Evolutionary conservation across 2,329 filamentous ascomycete genomes (phyloP).

Genomic region (Bertia moriformis): DNA sequence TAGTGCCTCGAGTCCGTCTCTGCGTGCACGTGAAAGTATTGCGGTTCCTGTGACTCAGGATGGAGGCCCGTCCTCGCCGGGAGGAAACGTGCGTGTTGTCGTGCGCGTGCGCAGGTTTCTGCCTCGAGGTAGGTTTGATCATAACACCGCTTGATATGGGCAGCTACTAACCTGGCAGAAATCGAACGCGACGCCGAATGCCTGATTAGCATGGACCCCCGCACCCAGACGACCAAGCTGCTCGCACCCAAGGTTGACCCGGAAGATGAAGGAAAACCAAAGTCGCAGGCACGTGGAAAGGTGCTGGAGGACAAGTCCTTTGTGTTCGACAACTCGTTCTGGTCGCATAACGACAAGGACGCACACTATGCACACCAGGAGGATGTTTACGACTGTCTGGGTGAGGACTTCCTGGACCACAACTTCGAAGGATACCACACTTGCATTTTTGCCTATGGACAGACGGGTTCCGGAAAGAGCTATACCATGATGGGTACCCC

Average conservation of each 20-base stretch:
- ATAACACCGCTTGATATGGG: not conserved
- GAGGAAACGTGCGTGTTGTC: not conserved
- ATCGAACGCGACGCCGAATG: constrained; percentile 68
- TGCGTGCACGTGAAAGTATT: not conserved
- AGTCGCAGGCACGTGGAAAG: constrained; percentile 54
- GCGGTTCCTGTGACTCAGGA: not conserved
- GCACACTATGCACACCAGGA: constrained; percentile 82
- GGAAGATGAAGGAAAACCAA: constrained; percentile 34
- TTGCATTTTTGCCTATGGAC: constrained; percentile 96
- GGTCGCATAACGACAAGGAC: constrained; percentile 73
- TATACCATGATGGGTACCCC: constrained; percentile 94
- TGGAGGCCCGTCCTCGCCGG: not conserved
- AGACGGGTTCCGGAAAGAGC: constrained; percentile 93
- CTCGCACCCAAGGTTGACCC: constrained; percentile 47
- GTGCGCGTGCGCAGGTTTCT: not conserved
- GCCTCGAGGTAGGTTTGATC: not conserved
- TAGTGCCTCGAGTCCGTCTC: not conserved
- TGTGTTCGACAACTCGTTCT: constrained; percentile 95
- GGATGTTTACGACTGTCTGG: constrained; percentile 84
- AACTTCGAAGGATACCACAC: constrained; percentile 99
- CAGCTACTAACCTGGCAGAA: constrained; percentile 38
- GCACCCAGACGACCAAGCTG: constrained; percentile 71
- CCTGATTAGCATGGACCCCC: constrained; percentile 80
- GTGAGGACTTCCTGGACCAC: constrained; percentile 94
- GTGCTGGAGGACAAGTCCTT: constrained; percentile 68